phyloP scores from a whole-genome alignment of 306 rosid species.

The Begonia masoniana region DNA sequence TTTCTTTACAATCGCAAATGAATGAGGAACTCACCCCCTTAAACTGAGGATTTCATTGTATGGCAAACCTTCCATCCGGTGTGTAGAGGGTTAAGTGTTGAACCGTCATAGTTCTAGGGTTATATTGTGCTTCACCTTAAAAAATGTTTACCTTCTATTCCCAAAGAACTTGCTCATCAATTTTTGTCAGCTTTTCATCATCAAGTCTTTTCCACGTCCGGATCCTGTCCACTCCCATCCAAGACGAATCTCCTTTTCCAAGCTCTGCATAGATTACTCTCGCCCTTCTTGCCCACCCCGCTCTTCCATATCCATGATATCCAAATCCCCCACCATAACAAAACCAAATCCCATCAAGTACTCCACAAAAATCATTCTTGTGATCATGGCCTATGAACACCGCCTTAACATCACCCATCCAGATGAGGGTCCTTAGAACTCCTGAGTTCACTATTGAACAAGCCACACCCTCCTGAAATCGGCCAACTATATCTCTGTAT shows the following conservation, averaged over 20 bases:
- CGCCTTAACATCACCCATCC: constrained; percentile 76
- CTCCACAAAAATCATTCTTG: constrained; percentile 77
- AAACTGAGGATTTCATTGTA: not conserved
- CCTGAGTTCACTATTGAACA: constrained; percentile 70
- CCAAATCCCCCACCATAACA: constrained; percentile 97
- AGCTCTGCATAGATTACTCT: constrained; percentile 63
- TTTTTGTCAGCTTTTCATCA: constrained; percentile 53
- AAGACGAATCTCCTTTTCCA: constrained; percentile 35
- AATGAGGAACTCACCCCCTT: not conserved
- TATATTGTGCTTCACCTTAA: not conserved
- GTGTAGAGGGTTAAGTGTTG: no score
- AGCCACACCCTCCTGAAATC: constrained; percentile 68
- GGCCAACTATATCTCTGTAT: constrained; percentile 45
- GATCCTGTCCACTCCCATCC: constrained; percentile 58
- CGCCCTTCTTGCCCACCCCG: constrained; percentile 79
- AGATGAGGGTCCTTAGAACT: constrained; percentile 45
- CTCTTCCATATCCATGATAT: constrained; percentile 75
- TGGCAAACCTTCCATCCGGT: not conserved
- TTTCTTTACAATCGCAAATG: no score
- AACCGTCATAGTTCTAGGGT: no score
- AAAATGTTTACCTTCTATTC: not conserved
- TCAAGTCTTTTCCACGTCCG: constrained; percentile 88
- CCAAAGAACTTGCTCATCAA: constrained; percentile 77
- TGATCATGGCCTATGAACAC: constrained; percentile 95
- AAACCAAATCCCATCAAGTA: constrained; percentile 70